Evolutionary conservation across 306 rosid genomes (phyloP), one percentile per base, ranked within the genome.

Genomic region (Fragaria vesca): DNA sequence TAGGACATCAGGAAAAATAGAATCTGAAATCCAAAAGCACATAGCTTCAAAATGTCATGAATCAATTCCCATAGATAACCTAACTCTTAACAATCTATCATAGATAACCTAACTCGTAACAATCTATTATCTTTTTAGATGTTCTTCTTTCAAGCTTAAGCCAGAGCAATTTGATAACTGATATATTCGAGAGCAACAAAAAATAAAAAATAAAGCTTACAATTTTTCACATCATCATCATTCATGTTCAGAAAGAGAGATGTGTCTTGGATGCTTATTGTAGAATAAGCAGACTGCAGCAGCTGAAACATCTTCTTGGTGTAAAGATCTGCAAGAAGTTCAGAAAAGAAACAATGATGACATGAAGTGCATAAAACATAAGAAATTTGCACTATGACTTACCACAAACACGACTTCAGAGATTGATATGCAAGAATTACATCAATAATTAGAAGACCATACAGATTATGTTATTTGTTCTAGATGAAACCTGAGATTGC

Each of bases 161-260:
- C 28, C n/a, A 54, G 24, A 20, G 18, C 15, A 17, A 60, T 60
- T 74, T 26, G 45, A 42, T 13, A 9, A 43, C 20, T 26, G 8
- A 57, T 16, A 21, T 7, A 42, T 40, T 15, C 12, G 17, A 9
- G 74, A 57, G 42, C 76, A 76, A 72, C 9, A 51, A 52, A 52
- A 5, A 52, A 17, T 8, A 51, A n/a, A 4, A 11, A 17, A 0
- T 79, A 32, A 69, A 76, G 72, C 90, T 93, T 84, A 93, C 97
- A 93, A 67, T 78, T 90, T 80, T 83, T 88, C 61, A 91, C 91
- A 80, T 85, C 88, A 11, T 87, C 96, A 81, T 87, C 90, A 1
- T 62, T 90, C 99, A 88, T 95, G 61, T 97, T 97, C 66, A 95
- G 71, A 84, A 91, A 96, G 85, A 84, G 81, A 83, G 97, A 94